Evolutionary conservation across 108 stramenopile genomes (phyloP).

Genomic region (Nannochloropsis salina): DNA sequence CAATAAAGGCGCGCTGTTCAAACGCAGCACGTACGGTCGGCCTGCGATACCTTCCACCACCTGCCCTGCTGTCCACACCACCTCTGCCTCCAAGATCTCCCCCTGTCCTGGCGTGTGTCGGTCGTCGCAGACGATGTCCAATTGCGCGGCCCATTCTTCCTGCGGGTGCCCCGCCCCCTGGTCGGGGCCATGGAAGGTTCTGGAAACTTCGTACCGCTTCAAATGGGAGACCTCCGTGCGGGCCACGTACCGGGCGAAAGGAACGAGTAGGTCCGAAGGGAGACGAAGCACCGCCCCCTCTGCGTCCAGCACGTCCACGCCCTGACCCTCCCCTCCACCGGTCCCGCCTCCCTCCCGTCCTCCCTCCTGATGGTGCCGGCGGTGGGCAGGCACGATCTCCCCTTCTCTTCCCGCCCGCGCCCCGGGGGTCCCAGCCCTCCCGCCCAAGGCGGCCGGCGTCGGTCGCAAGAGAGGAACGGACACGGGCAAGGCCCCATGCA

Average conservation of each 20-base stretch:
- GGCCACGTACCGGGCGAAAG: constrained; percentile 40
- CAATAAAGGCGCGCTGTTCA: constrained; percentile 3
- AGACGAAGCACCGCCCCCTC: constrained; percentile 33
- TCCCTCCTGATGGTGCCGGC: neutral
- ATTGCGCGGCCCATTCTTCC: neutral
- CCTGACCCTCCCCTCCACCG: neutral
- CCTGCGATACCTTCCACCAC: neutral
- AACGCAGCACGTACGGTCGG: neutral
- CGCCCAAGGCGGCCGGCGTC: constrained; percentile 30
- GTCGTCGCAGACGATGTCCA: neutral
- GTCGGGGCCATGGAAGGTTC: constrained; percentile 22
- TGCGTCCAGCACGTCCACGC: constrained; percentile 23
- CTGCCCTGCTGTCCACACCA: constrained; percentile 29
- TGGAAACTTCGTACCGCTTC: constrained; percentile 43
- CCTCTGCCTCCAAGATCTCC: constrained; percentile 37
- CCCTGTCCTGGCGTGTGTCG: neutral
- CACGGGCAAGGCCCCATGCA: constrained; percentile 36
- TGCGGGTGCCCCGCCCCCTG: constrained; percentile 6
- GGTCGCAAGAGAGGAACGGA: constrained; percentile 28
- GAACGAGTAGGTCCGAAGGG: constrained; percentile 30
- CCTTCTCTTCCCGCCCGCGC: neutral
- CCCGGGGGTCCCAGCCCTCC: neutral
- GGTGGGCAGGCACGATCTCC: neutral
- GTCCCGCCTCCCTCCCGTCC: neutral
- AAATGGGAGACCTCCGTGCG: constrained; percentile 29